These are phyloP conservation scores for Coprinopsis sp. DNA, from an alignment of 768 basidiomycete species.

Conservation along the genomic window DNA sequence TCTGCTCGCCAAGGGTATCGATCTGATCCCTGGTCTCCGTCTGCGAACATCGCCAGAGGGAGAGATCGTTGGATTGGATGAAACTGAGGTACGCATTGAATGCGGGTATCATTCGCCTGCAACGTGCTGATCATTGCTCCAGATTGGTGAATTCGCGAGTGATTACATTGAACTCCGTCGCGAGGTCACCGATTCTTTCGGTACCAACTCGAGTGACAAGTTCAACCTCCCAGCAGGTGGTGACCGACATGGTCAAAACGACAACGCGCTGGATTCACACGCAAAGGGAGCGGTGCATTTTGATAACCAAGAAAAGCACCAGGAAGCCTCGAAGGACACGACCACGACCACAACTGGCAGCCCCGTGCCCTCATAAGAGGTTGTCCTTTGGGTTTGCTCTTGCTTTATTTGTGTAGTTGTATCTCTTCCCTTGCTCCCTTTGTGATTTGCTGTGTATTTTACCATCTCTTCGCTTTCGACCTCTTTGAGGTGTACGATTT, in stretches of 20 bases:
- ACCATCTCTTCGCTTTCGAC: background rate
- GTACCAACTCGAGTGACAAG: conserved; percentile 4
- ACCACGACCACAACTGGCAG: no score
- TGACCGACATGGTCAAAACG: conserved; percentile 35
- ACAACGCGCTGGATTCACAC: conserved; percentile 18
- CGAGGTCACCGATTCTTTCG: conserved; percentile 41
- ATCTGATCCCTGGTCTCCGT: conserved; percentile 54
- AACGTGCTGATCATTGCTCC: background rate
- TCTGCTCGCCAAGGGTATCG: conserved; percentile 50
- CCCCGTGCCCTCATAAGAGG: no score
- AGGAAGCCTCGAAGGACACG: background rate
- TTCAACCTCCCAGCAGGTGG: conserved; percentile 29
- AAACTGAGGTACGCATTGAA: conserved; percentile 51
- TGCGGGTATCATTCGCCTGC: background rate
- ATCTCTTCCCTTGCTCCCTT: no score
- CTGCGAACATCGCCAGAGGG: conserved; percentile 51
- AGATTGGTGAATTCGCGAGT: conserved; percentile 68
- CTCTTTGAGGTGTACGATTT: no score
- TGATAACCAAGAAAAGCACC: background rate
- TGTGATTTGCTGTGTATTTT: background rate
- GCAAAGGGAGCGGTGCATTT: background rate
- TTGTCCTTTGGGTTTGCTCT: no score
- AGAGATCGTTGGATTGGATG: conserved; percentile 64
- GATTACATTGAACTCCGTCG: conserved; percentile 69
- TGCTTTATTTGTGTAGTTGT: no score